Base-by-base conservation (phyloP, 2,329 filamentous ascomycete species). In the Fusarium brachygibbosum region DNA sequence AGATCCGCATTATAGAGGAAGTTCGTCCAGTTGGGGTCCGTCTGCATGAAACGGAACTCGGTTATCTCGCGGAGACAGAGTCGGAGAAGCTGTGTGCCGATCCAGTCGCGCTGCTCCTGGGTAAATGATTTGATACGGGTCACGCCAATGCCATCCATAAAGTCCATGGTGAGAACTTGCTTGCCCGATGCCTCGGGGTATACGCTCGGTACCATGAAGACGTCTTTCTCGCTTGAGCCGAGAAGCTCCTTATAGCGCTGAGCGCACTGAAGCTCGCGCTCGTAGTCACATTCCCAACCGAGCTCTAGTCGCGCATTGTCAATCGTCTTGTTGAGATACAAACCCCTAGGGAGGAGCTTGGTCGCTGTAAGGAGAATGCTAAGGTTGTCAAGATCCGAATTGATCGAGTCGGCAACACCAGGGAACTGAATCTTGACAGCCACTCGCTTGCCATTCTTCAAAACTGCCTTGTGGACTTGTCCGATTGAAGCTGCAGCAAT, bases 11-110 rank as follows among this genome's bases (percentile, higher is more conserved):
- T 96, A 84, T 93, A 99, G 21, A 98, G 85, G 79, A 99, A 99
- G 80, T 99, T 99, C 34, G 95, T 98, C 96, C 96, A 99, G 84
- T 99, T 99, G 40, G 96, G 96, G 77, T 99, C 96, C 7, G 96
- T 99, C 82, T 99, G 96, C 96, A 99, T 99, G 83, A 97, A 98
- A 64, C 86, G 90, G 87, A 98, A 98, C 80, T 97, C 93, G 69
- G 91, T 91, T 73, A 98, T 95, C 81, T 98, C 96, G 61, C 94
- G 91, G 38, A 98, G 86, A 77, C 94, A 98, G 13, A 99, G 89
- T 6, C 94, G 92, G 53, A 98, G 87, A 70, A 98, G 93, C 75
- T 98, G 93, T 1, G 93, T 96, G 54, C 96, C 96, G 75, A 99
- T 97, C 93, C 94, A 98, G 82, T 99, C 94, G 63, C 91, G 90